Evolutionary conservation across 768 basidiomycete species (phyloP).

Genomic region (Naganishia vishniacii): DNA sequence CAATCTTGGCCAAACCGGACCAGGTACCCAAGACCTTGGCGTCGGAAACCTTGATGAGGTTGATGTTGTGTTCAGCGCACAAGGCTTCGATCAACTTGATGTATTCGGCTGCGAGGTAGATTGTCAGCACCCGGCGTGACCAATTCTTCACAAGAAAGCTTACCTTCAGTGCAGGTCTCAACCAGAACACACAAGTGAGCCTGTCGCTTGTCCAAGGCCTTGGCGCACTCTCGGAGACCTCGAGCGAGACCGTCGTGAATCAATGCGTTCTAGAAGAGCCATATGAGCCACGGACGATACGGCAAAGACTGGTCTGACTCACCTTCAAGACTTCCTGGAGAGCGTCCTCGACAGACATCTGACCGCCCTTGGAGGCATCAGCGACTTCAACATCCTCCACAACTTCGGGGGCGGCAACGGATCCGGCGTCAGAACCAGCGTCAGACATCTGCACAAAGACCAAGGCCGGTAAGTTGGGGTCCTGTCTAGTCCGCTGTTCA

Average conservation of each 20-base stretch:
- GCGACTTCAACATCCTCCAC: constrained; percentile 68
- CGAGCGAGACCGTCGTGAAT: constrained; percentile 97
- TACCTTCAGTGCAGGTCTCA: constrained; percentile 88
- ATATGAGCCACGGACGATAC: not conserved
- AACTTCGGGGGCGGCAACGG: constrained; percentile 46
- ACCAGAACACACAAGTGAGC: constrained; percentile 98
- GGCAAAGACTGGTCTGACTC: not conserved
- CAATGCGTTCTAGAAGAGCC: constrained; percentile 64
- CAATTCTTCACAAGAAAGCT: constrained; percentile 20
- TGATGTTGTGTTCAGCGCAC: constrained; percentile 98
- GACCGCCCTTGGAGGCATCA: constrained; percentile 67
- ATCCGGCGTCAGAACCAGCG: constrained; percentile 49
- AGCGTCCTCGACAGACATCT: constrained; percentile 84
- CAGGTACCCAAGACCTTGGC: constrained; percentile 96
- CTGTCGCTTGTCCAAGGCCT: constrained; percentile 97
- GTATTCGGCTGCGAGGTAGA: constrained; percentile 68
- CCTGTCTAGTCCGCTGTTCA: not conserved
- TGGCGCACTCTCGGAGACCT: constrained; percentile 93
- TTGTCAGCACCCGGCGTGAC: not conserved
- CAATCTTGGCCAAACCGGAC: constrained; percentile 99
- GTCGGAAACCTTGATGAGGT: constrained; percentile 97
- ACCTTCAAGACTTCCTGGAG: constrained; percentile 86
- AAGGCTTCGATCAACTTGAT: constrained; percentile 99
- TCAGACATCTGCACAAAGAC: constrained; percentile 45
- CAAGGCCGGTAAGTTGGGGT: not conserved